Conservation (phyloP, 768 basidiomycete genomes). For the Termitomyces sp. region DNA sequence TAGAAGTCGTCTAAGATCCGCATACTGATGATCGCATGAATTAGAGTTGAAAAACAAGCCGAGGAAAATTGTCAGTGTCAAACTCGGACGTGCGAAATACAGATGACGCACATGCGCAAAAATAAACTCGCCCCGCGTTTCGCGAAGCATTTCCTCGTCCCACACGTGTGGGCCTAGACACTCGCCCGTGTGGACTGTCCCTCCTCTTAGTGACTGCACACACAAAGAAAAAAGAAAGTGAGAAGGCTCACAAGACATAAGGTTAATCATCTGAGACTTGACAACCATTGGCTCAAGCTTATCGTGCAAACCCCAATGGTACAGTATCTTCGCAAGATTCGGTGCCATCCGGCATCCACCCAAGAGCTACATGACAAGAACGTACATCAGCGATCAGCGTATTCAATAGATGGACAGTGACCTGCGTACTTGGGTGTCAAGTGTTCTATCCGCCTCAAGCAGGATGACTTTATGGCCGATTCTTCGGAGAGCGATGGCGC, state of each 20-base stretch:
- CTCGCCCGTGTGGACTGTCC: slow-evolving; percentile 46
- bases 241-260: slow-evolving; percentile 7
- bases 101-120: slow-evolving; percentile 34
- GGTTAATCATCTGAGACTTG: slow-evolving; percentile 21
- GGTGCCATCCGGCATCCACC: slow-evolving; percentile 38
- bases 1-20: slow-evolving; percentile 47
- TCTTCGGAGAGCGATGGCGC: slow-evolving; percentile 48
- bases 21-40: slow-evolving; percentile 31
- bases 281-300: slow-evolving; percentile 14
- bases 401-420: not conserved
- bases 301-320: slow-evolving; percentile 46
- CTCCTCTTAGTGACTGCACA: not conserved
- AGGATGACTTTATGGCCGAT: slow-evolving; percentile 55
- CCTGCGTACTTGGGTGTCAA: slow-evolving; percentile 11
- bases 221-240: not conserved
- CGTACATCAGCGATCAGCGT: not conserved
- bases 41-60: not conserved
- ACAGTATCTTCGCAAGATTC: slow-evolving; percentile 53
- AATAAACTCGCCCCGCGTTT: slow-evolving; percentile 36
- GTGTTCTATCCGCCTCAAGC: slow-evolving; percentile 33
- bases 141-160: slow-evolving; percentile 48
- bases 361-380: slow-evolving; percentile 11
- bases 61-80: slow-evolving; percentile 6
- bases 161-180: slow-evolving; percentile 45
- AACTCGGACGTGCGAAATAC: not conserved